Base-by-base conservation (phyloP, 1,139 yeast genomes). In the Neolecta irregularis region DNA sequence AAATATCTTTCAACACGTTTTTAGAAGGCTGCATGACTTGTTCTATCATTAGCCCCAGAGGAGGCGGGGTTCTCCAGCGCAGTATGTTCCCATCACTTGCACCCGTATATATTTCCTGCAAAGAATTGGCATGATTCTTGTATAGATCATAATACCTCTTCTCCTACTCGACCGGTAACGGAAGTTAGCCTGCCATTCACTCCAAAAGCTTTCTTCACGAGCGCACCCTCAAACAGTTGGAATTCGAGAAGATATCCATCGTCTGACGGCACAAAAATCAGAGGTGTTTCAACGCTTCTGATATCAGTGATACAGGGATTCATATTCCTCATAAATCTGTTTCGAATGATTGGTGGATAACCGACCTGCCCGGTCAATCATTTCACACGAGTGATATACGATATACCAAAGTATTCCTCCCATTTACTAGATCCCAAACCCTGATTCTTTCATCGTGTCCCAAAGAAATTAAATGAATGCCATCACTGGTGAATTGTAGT, bases 381-480 rank as follows among this genome's bases (percentile, higher is more conserved):
- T 16, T 25, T 3, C 11, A n/a, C n/a, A n/a, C n/a, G n/a, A n/a
- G n/a, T n/a, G n/a, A n/a, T n/a, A n/a, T n/a, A n/a, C n/a, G n/a
- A n/a, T n/a, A n/a, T n/a, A 76, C 62, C 26, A 75, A 60, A 46
- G 71, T 69, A 49, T 79, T 78, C 21, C 66, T 54, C 2, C 70
- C 71, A 43, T 48, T 50, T 15, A 49, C 48, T 57, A 76, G 56
- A 44, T 75, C 75, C 93, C 93, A 80, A 0, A 74, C 70, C 15
- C 83, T 58, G 2, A 79, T 62, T 46, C 71, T 74, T 41, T 79
- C 91, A 50, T 80, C 93, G 40, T 72, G 70, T 0, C 92, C 93
- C 0, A 78, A 60, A 1, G 80, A 66, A 19, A 71, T 57, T 24
- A 81, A 50, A 20, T 64, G 60, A 28, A 65, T 62, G 0, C 93